Base-by-base conservation (phyloP, 1,284 basidiomycete species). In the Irpex sp. region DNA sequence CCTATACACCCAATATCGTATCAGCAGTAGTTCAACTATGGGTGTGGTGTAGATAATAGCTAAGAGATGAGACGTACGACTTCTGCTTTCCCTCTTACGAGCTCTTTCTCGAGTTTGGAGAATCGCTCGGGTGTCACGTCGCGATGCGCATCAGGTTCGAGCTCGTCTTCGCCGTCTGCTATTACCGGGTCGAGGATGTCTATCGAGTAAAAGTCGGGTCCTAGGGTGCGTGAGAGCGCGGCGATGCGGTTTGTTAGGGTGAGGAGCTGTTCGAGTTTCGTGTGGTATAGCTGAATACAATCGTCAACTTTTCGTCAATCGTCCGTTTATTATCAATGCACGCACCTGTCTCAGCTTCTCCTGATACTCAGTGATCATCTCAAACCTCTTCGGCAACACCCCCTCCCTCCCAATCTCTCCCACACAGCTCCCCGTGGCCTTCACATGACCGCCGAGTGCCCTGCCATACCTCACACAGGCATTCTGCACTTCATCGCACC, bases 71-170 rank as follows among this genome's bases (percentile, higher is more conserved):
- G 34, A 80, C 90, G 72, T 69, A 92, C 90, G 52, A 93, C 82
- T 82, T 94, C 93, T 13, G 82, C 81, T 74, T 93, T 93, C 15
- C 90, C 92, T 60, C 89, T 80, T 3, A 89, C 85, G 17, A 94
- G 81, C 71, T 94, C 91, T 71, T 91, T 89, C 78, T 94, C 91
- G 2, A 95, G 77, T 68, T 80, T 86, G 44, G 85, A 82, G 71
- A 94, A 92, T 8, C 89, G 82, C 65, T 93, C 91, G 0, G 90
- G 87, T 9, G 86, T 87, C 11, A 94, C 89, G 69, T 94, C 90
- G 19, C 81, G 79, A 69, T 84, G 80, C 5, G 80, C 74, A 59
- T 75, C 73, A 0, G 78, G 66, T 58, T 82, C 77, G 4, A 73
- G 72, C 19, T 75, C 71, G 62, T 76, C 75, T 67, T 85, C 82